Base-by-base conservation (phyloP, 805 yeast species). In the Metschnikowia kofuensis region DNA sequence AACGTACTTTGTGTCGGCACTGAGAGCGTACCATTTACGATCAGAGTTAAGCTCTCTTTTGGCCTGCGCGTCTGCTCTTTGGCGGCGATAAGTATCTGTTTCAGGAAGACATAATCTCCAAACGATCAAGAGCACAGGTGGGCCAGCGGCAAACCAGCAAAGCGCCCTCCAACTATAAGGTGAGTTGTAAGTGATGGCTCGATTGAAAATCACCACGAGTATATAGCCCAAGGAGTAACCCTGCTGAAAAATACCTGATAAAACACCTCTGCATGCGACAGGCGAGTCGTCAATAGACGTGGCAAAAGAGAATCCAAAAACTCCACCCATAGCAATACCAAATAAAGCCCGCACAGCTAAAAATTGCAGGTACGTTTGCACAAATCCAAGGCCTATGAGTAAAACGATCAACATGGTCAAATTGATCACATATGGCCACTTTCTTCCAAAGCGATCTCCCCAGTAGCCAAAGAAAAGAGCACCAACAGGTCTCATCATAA, bases 171-270 rank as follows among this genome's bases (percentile, higher is more conserved):
- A 84, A 0, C 72, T 68, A 53, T 83, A 79, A 0, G 69, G 57
- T 2, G 83, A 69, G 51, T 75, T 77, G 54, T 50, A 52, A 11
- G 57, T 54, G 38, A 84, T 77, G 38, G 85, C 86, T 61, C 89
- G 72, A 52, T 79, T 78, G 68, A 83, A 84, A 26, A 83, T 71
- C 44, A 83, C 87, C 5, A 82, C 88, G 50, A 84, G 60, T 28
- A 84, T 66, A 57, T 83, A 84, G 21, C 89, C 90, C 41, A 84
- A 75, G 0, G 87, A 83, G 57, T 84, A 89, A 51, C 96, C 96
- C 63, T 87, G 86, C 67, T 88, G 96, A 61, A 89, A 79, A 38
- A 86, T 64, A 42, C 89, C 89, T 32, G 84, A 78, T 42, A 84
- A 65, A 49, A 83, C 72, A 44, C 87, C 85, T 65, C 80, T 71